Evolutionary conservation across 768 basidiomycete species (phyloP), one percentile per base, ranked within the genome.

Genomic region (Cystofilobasidium ferigula): DNA sequence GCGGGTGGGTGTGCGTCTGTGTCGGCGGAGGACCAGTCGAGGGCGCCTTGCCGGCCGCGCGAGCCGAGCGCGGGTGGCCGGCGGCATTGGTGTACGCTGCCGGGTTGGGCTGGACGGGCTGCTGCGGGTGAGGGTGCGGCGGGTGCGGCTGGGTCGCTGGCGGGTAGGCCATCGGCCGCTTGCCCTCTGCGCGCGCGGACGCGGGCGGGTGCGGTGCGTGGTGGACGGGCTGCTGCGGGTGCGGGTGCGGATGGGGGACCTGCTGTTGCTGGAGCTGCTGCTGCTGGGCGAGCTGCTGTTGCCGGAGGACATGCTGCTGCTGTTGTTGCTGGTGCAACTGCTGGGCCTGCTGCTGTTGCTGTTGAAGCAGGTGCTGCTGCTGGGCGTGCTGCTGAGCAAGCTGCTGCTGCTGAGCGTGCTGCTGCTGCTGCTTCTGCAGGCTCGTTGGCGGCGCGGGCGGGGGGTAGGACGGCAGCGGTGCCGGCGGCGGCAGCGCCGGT

Each of bases 151-250:
- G 64, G 9, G 71, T 67, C 30, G 72, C 67, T 12, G 69, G 66
- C 14, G 70, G 64, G 74, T 90, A 90, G 2, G 85, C 81, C 89
- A 92, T 92, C 36, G 89, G 90, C 73, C 89, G 88, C 80, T 94
- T 94, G 71, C 90, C 90, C 70, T 88, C 88, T 28, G 89, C 89
- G 20, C 90, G 83, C 60, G 88, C 87, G 68, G 84, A 86, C 40
- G 51, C 51, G 12, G 51, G 51, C 38, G 62, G 66, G 22, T 61
- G 68, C 74, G 77, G 77, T 72, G 75, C 76, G 74, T 75, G 66
- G 51, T 43, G 71, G 64, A 63, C 72, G 63, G 69, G 74, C 64
- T 69, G 72, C 40, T 66, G 72, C 30, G 68, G 34, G n/a, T 64
- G 63, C 40, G 62, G 67, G 45, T 69, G 72, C 61, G 69, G 71